Evolutionary conservation across 2,329 filamentous ascomycete species (phyloP), one percentile per base, ranked within the genome.

Genomic region (Periconia sp.): DNA sequence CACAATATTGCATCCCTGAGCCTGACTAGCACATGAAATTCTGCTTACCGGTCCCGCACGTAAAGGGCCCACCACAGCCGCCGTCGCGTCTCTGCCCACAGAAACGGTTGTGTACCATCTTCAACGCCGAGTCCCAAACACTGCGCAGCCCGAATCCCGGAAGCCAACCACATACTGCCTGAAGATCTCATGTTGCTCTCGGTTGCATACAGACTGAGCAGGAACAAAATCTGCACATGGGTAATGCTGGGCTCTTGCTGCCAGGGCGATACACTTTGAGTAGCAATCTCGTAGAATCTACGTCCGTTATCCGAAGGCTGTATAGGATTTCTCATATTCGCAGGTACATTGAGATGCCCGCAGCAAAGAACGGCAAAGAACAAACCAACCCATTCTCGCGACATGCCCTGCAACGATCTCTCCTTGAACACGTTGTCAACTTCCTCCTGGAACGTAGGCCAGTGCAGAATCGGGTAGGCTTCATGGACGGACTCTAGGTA

Each of bases 21-120:
- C 33, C 15, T 11, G 33, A 37, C 33, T 37, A 37, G 43, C 3
- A 18, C 5, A 15, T 9, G 15, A 9, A 2, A 13, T 13, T 18
- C 14, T 6, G 30, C 79, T 68, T 70, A 87, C 85, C 92, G 85
- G 75, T 99, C 94, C 77, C 92, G 86, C 43, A 91, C 85, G 74
- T 97, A 97, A 52, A 96, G 85, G 14, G 90, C 86, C 92, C 94
- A 99, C 93, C 93, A 99, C 2, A 94, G 85, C 51, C 92, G 83
- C 56, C 90, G 85, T 50, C 92, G 85, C 85, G 93, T 92, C 73
- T 97, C 93, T 11, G 84, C 84, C 64, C 96, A 92, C 14, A 96
- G 79, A 1, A 86, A 81, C 2, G 89, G 82, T 81, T 88, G 91
- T 0, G 86, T 82, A 0, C 87, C 88, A 1, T 85, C 84, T 64